phyloP scores from a whole-genome alignment of 2,329 filamentous ascomycete species.

The Remersonia thermophila region DNA sequence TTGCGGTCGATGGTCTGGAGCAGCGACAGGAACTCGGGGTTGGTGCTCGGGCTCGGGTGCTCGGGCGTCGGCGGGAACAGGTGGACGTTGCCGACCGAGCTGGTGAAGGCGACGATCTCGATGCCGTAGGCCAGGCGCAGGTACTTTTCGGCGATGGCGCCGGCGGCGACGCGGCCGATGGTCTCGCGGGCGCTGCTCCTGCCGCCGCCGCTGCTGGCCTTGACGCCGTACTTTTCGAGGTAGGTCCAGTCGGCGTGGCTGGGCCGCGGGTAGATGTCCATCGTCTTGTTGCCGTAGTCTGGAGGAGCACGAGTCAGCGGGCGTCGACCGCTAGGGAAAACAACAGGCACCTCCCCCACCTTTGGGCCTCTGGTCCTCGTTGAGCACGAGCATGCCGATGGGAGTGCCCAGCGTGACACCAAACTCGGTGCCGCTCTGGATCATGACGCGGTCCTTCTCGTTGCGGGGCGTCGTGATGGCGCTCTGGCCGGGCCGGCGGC shows the following conservation, averaged over 20 bases:
- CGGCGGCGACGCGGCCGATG: slow-evolving; percentile 82
- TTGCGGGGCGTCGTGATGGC: slow-evolving; percentile 83
- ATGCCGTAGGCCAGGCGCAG: slow-evolving; percentile 67
- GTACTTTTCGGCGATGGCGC: slow-evolving; percentile 90
- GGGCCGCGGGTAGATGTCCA: slow-evolving; percentile 82
- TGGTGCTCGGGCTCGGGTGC: slow-evolving; percentile 56
- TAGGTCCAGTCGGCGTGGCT: slow-evolving; percentile 96
- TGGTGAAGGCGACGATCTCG: slow-evolving; percentile 84
- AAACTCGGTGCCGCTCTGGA: slow-evolving; percentile 85
- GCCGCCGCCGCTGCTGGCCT: slow-evolving; percentile 81
- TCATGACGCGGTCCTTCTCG: slow-evolving; percentile 83
- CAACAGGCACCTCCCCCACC: slow-evolving; percentile 9
- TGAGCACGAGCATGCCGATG: slow-evolving; percentile 75
- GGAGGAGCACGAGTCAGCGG: not conserved
- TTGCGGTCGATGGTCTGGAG: slow-evolving; percentile 59
- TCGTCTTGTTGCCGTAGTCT: slow-evolving; percentile 82
- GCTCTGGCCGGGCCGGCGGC: slow-evolving; percentile 78
- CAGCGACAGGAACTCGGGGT: slow-evolving; percentile 68
- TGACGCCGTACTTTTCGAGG: slow-evolving; percentile 91
- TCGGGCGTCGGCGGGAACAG: slow-evolving; percentile 60
- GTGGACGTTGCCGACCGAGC: slow-evolving; percentile 68
- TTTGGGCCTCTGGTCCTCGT: slow-evolving; percentile 84
- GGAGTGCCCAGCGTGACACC: slow-evolving; percentile 84
- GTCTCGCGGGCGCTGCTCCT: slow-evolving; percentile 89
- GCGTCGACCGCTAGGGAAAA: not conserved